Percentiles rank a stretch among this genome's conserved stretches.
Evolutionary conservation across 2,329 filamentous ascomycete species (phyloP).

Genomic region (Cucurbitaria berberidis): DNA sequence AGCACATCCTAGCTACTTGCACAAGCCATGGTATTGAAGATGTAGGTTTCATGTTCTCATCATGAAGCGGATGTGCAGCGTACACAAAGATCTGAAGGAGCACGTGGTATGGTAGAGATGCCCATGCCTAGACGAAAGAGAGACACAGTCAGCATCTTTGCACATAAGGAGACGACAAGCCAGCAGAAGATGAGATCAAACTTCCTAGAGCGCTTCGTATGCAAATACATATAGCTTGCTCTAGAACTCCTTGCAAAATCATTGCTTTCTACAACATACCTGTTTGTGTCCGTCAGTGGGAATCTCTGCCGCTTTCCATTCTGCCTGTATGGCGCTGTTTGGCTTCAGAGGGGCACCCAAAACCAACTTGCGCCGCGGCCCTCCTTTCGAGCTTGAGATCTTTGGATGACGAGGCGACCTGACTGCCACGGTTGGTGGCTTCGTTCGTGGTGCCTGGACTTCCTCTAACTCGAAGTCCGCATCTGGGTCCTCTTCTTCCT

Average conservation of each 20-base stretch:
- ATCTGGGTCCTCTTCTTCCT: slow-evolving; percentile 34
- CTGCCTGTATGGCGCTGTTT: slow-evolving; percentile 14
- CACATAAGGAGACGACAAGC: too few species aligned
- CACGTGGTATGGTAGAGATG: slow-evolving; percentile 68
- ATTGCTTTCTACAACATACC: slow-evolving; percentile 4
- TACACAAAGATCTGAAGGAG: slow-evolving; percentile 73
- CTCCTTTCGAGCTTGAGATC: slow-evolving; percentile 7
- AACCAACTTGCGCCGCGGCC: slow-evolving; percentile 17
- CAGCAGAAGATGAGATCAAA: too few species aligned
- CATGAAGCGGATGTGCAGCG: slow-evolving; percentile 66
- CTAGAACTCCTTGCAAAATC: background rate
- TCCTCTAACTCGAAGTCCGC: slow-evolving; percentile 36
- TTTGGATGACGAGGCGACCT: slow-evolving; percentile 18
- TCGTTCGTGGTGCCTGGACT: slow-evolving; percentile 13
- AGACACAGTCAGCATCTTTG: background rate
- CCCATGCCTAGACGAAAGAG: slow-evolving; percentile 39
- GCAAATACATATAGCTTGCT: background rate
- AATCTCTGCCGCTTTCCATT: slow-evolving; percentile 15
- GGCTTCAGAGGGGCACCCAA: slow-evolving; percentile 38
- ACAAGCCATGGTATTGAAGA: slow-evolving; percentile 67
- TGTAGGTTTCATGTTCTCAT: slow-evolving; percentile 53
- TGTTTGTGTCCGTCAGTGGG: slow-evolving; percentile 36
- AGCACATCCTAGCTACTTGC: slow-evolving; percentile 65
- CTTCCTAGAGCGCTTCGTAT: too few species aligned
- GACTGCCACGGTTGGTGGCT: slow-evolving; percentile 8